These are phyloP conservation scores for Arabidopsis arenosa DNA, from an alignment of 345 rosid genomes.

Conservation along the genomic window DNA sequence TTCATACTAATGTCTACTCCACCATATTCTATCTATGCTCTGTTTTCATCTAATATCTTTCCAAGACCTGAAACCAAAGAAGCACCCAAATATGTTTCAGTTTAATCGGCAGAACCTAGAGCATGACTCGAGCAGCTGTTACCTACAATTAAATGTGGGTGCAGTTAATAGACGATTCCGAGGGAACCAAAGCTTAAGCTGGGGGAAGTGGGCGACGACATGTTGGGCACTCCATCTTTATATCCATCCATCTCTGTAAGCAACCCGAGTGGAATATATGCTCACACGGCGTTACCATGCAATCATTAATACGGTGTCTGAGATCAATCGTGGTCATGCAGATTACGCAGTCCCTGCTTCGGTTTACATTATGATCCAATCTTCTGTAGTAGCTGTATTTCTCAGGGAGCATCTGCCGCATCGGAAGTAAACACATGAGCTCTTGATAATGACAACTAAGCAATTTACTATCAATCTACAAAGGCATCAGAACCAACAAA, in stretches of 20 bases:
- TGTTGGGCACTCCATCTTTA: slow-evolving; percentile 99
- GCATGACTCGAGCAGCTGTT: background rate
- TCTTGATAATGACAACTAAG: slow-evolving; percentile 77
- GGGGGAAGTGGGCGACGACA: slow-evolving; percentile 95
- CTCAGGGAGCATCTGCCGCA: slow-evolving; percentile 86
- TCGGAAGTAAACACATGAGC: slow-evolving; percentile 50
- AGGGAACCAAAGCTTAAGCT: slow-evolving; percentile 48
- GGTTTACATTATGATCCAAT: slow-evolving; percentile 57
- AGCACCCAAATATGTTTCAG: slow-evolving; percentile 8
- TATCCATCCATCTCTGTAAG: slow-evolving; percentile 99
- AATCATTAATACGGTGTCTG: slow-evolving; percentile 62
- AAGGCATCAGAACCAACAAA: slow-evolving; percentile 44
- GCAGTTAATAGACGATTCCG: slow-evolving; percentile 28
- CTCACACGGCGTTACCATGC: slow-evolving; percentile 98
- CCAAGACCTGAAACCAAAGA: slow-evolving; percentile 33
- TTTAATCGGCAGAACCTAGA: background rate
- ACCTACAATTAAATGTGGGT: slow-evolving; percentile 32
- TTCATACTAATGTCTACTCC: slow-evolving; percentile 17
- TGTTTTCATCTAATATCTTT: slow-evolving; percentile 23
- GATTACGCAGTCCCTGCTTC: slow-evolving; percentile 81
- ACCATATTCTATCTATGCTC: slow-evolving; percentile 24
- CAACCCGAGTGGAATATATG: slow-evolving; percentile 96
- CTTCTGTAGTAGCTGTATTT: slow-evolving; percentile 90
- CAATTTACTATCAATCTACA: slow-evolving; percentile 34
- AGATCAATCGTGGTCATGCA: slow-evolving; percentile 93